Base-by-base conservation (phyloP, 352 stramenopile genomes). In the Thraustotheca clavata region DNA sequence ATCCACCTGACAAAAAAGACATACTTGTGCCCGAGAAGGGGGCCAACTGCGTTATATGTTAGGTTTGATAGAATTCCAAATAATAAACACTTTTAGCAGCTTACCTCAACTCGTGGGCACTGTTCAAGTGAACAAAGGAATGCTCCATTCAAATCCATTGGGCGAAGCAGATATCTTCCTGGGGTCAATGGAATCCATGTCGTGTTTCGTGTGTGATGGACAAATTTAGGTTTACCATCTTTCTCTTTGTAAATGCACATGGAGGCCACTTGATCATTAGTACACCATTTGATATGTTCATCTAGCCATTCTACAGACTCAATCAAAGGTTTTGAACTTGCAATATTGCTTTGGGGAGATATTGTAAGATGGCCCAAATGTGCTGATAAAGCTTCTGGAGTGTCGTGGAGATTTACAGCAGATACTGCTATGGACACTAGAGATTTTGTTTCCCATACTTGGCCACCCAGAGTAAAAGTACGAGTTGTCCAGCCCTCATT, bases 1-100 rank as follows among this genome's bases (percentile, higher is more conserved):
- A 91, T 49, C 85, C 85, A 2, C 83, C 89, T 57, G 71, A 77
- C 27, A 94, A 91, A 68, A 75, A 79, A 49, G 70, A 90, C 40
- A 92, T 94, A 49, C 59, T 91, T 24, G 76, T 80, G 24, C 79
- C 84, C 1, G 43, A 52, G 11, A 52, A 52, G 7, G 43, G n/a
- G 24, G 31, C 43, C 43, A 52, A 52, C 43, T 52, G 43, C 43
- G 9, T 31, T 9, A 52, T 52, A 3, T 52, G 11, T 7, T 52
- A 52, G 43, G 34, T 9, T 9, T 18, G 1, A 9, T 31, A 43
- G 38, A 18, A 24, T 24, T 11, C 3, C 34, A 52, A 35, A 52
- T 18, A 35, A 52, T 50, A 50, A 12, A 50, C 43, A 14, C 43
- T 14, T 6, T 50, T 14, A 29, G 16, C 20, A 43, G 16, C 43